Base-by-base conservation (phyloP, 805 yeast genomes). In the Lachancea fermentati region DNA sequence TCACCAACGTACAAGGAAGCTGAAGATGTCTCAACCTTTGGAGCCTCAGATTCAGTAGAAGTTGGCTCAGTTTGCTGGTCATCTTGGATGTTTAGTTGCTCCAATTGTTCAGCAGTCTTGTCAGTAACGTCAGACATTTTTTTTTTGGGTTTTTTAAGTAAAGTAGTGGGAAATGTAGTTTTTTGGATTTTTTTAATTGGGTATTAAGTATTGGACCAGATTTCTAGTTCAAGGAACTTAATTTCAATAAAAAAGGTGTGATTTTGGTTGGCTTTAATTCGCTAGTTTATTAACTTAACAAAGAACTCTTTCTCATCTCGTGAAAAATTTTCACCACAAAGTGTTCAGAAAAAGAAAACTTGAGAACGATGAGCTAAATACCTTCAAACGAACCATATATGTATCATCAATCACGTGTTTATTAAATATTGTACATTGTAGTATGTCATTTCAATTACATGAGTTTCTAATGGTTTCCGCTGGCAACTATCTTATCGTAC, bases 1-100 rank as follows among this genome's bases (percentile, higher is more conserved):
- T 93, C 98, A 62, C 98, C 97, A 62, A 93, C 97, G 71, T 93
- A 93, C 57, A 93, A 79, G 35, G 97, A 87, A 50, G 93, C 93
- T 46, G 83, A 72, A 46, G 76, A 67, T 58, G 76, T 81, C 41
- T 78, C 71, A 49, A 73, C 72, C 39, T 68, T 49, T 36, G 66
- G 52, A 36, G 65, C 50, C n/a, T 58, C 49, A 36, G 53, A 57
- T 31, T 56, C 66, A 44, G 62, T 50, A 39, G 57, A 51, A 31
- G 57, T 44, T 39, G 58, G 55, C 22, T 19, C 38, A 49, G 44
- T 37, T 30, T 47, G 52, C 40, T 60, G 56, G 26, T 59, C 59
- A 36, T 61, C 65, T 39, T 54, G 51, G 44, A 62, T 55, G 33
- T 51, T 53, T 46, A 62, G 51, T 42, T 60, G 52, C 46, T 57